Percentiles rank a stretch among this genome's conserved stretches.
These are phyloP conservation scores for Fusarium praegraminearum DNA, from an alignment of 2,329 filamentous ascomycete species.

Conservation along the genomic window DNA sequence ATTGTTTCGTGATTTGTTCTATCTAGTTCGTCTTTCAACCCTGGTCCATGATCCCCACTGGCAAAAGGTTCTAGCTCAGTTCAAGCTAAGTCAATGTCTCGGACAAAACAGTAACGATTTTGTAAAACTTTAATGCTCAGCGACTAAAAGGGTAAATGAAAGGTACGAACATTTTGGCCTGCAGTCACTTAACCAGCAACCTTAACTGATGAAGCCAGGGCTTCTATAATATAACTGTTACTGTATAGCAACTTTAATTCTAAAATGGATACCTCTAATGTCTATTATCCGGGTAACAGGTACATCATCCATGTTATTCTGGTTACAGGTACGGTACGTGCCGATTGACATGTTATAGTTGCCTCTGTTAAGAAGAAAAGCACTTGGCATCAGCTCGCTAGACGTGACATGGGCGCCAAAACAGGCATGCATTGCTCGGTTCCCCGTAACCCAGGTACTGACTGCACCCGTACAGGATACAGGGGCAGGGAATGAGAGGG, in stretches of 20 bases:
- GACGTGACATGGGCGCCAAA: slow-evolving; percentile 2
- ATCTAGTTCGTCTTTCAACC: neutral
- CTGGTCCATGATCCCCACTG: neutral
- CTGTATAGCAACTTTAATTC: neutral
- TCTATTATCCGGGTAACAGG: neutral
- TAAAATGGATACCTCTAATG: neutral
- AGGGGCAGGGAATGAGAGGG: neutral
- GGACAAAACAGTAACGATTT: neutral
- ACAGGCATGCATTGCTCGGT: neutral
- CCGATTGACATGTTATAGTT: slow-evolving; percentile 1
- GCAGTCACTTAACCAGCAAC: neutral
- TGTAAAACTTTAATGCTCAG: neutral
- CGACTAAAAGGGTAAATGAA: neutral
- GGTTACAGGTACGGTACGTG: slow-evolving; percentile 14
- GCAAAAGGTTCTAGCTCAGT: neutral
- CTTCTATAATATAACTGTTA: neutral
- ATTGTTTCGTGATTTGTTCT: slow-evolving; percentile 3
- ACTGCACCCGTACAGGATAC: neutral
- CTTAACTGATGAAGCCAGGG: neutral
- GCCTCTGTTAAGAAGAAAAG: neutral
- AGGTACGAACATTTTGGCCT: too few relatives aligned
- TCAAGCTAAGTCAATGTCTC: neutral
- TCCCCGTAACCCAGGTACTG: neutral
- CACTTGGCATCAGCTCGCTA: slow-evolving; percentile 22
- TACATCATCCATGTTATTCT: neutral